Base-by-base conservation (phyloP, 139 green algal species). In the Ulvella scutata region DNA sequence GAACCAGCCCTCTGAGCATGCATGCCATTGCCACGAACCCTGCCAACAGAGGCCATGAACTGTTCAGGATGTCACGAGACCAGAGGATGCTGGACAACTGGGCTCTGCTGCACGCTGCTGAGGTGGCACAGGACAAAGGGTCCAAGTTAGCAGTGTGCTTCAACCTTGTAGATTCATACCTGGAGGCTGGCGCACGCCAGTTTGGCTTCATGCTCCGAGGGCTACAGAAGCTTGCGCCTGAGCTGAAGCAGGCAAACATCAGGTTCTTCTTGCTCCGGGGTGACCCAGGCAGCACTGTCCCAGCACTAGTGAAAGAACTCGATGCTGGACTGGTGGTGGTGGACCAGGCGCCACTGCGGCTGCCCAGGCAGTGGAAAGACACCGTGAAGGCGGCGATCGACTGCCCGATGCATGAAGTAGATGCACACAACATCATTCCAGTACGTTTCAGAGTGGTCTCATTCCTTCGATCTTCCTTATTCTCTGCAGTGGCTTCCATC, bases 391-490 rank as follows among this genome's bases (percentile, higher is more conserved):
- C 2, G 2, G 4, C 23, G 38, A 10, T 67, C 34, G 31, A 10
- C 4, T 38, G 73, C 73, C 88, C 88, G 0, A 80, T 94, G 37
- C 78, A 90, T 43, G 90, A 98, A 81, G 94, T 99, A 76, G 94
- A 99, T 62, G 91, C 94, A 0, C 94, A 99, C 90, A 98, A 98
- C 77, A 81, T 98, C 10, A 90, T 99, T 33, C 94, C 94, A 0
- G 83, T 90, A 23, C 51, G 51, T 26, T 26, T 26, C 20, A n/a
- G n/a, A n/a, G n/a, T n/a, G n/a, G n/a, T n/a, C n/a, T n/a, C n/a
- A n/a, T n/a, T n/a, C n/a, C n/a, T n/a, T n/a, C n/a, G n/a, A n/a
- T n/a, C n/a, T n/a, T n/a, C n/a, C n/a, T n/a, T n/a, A n/a, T n/a
- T n/a, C n/a, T n/a, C n/a, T n/a, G n/a, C n/a, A n/a, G n/a, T n/a